A percentile compares a stretch with the other conserved stretches of the same genome.
Conservation (phyloP, 1,284 basidiomycete species). For the Phaffia rhodozyma region DNA sequence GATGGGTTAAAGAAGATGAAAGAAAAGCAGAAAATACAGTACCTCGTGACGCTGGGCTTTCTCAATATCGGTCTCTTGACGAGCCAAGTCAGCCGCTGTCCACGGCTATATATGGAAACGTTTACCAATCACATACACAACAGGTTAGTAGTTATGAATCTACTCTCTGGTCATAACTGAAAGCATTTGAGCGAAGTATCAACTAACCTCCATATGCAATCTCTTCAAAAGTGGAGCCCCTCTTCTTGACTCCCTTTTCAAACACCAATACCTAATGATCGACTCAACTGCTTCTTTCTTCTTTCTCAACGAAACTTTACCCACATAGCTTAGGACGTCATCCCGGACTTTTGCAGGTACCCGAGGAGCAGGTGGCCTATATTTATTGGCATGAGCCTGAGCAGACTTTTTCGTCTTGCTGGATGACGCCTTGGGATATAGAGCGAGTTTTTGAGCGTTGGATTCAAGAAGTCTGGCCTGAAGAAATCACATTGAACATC, state of each 20-base stretch:
- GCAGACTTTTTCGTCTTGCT: conserved; percentile 35
- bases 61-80: conserved; percentile 66
- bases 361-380: conserved; percentile 41
- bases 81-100: conserved; percentile 64
- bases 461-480: conserved; percentile 34
- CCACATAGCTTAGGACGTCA: conserved; percentile 64
- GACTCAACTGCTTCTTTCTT: conserved; percentile 63
- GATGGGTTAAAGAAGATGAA: not conserved
- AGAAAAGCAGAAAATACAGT: conserved; percentile 12
- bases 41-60: conserved; percentile 75
- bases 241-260: conserved; percentile 83
- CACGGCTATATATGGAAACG: conserved; percentile 50
- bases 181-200: not conserved
- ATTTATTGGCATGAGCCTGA: conserved; percentile 43
- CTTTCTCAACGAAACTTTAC: conserved; percentile 59
- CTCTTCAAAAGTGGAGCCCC: conserved; percentile 90
- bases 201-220: conserved; percentile 66
- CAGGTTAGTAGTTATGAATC: too few species aligned
- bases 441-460: not conserved
- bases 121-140: too few species aligned
- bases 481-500: conserved; percentile 13
- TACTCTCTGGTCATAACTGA: too few species aligned
- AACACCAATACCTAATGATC: conserved; percentile 88
- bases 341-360: conserved; percentile 45
- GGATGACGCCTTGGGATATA: not conserved